Base-by-base conservation (phyloP, 305 asterid genomes). In the Rubia peregrina region DNA sequence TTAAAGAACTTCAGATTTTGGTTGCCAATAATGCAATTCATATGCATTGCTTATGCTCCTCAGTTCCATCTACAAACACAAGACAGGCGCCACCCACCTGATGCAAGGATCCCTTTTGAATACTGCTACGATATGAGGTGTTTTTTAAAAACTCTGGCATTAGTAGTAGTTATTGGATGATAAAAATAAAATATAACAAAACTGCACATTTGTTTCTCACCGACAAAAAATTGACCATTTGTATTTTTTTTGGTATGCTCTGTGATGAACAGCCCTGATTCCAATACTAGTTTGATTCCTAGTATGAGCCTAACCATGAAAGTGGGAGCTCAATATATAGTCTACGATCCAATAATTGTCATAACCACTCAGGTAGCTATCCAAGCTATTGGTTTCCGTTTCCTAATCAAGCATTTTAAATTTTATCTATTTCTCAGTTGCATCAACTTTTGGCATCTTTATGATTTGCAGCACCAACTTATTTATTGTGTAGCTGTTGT, bases 71-170 rank as follows among this genome's bases (percentile, higher is more conserved):
- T 79, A 57, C 88, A 85, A 75, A 79, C 82, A 62, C 78, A 59
- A 69, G 95, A 88, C 77, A 69, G 56, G 51, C 80, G 80, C 42
- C 90, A 79, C 53, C 83, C 75, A 71, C 81, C 81, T 67, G 90
- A 87, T 82, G 77, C 81, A 26, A 84, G 90, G 78, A 78, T 91
- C 75, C 95, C 95, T 60, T 91, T 91, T 21, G 88, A 91, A 59
- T 91, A 82, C 80, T 89, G 97, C 75, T 91, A 89, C 65, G 75
- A 56, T 69, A 86, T 87, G 92, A 91, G 97, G 96, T 90, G 69
- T 75, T 61, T 60, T 57, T 48, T 67, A 33, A 33, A 33, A 33
- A 13, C 57, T 71, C 53, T 71, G 65, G 55, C 16, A 3, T 43
- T 65, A 22, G 42, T 53, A 78, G 64, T 36, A 67, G 12, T 72